Evolutionary conservation across 2,329 filamentous ascomycete species (phyloP), one percentile per base, ranked within the genome.

Genomic region (Fusarium sp.): DNA sequence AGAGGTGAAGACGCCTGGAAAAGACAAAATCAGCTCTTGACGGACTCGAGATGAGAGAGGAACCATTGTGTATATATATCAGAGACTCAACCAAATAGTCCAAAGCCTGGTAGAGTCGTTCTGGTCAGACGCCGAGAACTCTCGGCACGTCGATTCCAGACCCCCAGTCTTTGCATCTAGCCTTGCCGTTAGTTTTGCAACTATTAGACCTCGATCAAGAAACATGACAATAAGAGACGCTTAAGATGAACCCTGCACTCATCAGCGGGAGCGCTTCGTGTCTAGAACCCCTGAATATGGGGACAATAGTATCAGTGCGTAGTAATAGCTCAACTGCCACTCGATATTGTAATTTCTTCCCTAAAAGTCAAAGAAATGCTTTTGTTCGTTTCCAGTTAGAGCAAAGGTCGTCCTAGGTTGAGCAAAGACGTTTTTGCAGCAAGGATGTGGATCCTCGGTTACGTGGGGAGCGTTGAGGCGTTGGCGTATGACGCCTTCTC

Each of bases 71-170:
- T 57, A 42, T 68, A 67, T 67, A 65, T 64, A 54, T 34, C 14
- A 30, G 34, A 46, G 32, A 45, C 57, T 25, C n/a, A 16, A 34
- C 14, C 20, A n/a, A 14, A 7, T n/a, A 34, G 44, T 40, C 18
- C 13, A 22, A 18, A 14, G 37, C 41, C 41, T 16, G 7, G 32
- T 58, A 18, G 12, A 52, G 25, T 66, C 25, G 41, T 25, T 27
- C 40, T 27, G 48, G 40, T 45, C 34, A 46, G 41, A 41, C 57
- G 46, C 67, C 67, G 63, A 71, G 67, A 68, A 40, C 41, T 52
- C 52, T 70, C 67, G 67, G 67, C 67, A 70, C 30, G 51, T 52
- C 8, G 51, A 30, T 65, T 70, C 58, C 67, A 57, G 46, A 13
- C 46, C 66, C 67, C 67, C 56, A 41, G 67, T 62, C 57, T 54